Conservation (phyloP, 2,329 filamentous ascomycete species). For the Colletotrichum tropicicola region DNA sequence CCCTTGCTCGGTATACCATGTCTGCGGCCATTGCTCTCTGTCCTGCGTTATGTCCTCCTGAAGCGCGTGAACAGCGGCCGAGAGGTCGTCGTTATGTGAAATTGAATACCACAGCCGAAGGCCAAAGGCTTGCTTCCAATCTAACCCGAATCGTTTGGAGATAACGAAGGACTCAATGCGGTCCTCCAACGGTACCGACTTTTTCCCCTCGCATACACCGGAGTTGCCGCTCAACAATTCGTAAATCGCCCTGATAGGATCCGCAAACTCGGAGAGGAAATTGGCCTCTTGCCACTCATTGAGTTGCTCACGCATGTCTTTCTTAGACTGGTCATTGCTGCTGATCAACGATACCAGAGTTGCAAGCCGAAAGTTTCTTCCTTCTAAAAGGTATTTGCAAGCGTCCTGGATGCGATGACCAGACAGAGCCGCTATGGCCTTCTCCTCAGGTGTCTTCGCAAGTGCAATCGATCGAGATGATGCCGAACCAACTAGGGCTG, state of each 20-base stretch:
- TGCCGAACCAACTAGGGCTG: conserved; percentile 69
- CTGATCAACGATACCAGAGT: conserved; percentile 87
- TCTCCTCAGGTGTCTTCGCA: conserved; percentile 77
- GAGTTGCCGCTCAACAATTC: conserved; percentile 89
- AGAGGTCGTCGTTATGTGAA: conserved; percentile 72
- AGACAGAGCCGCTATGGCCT: conserved; percentile 82
- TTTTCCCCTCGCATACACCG: conserved; percentile 82
- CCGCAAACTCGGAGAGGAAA: conserved; percentile 86
- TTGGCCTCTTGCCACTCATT: conserved; percentile 85
- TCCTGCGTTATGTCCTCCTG: conserved; percentile 76
- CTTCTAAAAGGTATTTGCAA: conserved; percentile 79
- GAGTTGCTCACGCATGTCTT: conserved; percentile 82
- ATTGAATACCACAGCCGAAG: conserved; percentile 90
- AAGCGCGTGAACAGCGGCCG: conserved; percentile 78
- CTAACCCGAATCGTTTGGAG: conserved; percentile 82
- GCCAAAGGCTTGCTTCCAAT: conserved; percentile 95
- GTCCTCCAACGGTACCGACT: conserved; percentile 78
- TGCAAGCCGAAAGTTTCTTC: conserved; percentile 83
- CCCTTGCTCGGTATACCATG: conserved; percentile 73
- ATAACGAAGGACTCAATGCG: conserved; percentile 83
- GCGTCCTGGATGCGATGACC: conserved; percentile 84
- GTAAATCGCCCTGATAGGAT: conserved; percentile 86
- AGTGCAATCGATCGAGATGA: conserved; percentile 64
- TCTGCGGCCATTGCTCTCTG: conserved; percentile 76
- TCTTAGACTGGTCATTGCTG: conserved; percentile 72